Evolutionary conservation across 805 yeast species (phyloP), one percentile per base, ranked within the genome.

Genomic region (Ogataea kodamae): DNA sequence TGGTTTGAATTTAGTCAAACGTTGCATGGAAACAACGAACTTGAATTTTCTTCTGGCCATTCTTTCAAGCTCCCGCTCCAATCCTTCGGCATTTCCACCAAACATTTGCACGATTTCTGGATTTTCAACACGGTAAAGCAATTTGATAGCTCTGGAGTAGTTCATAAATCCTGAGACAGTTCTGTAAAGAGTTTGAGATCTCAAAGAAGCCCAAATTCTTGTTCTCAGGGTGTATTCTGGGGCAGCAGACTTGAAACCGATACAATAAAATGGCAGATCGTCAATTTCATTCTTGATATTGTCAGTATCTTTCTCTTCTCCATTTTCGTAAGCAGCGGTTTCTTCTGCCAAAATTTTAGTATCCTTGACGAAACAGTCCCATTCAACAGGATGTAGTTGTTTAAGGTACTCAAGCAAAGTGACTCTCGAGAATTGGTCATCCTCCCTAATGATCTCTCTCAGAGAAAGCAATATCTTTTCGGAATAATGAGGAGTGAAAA

Each of bases 81-180:
- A 74, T 52, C 95, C 94, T 67, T 90, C 97, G 40, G 97, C 95
- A 61, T 90, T 94, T 52, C 97, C 97, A 51, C 97, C 97, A 59
- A 89, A 90, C 88, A 89, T 87, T 71, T 92, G 97, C 42, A 89
- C 95, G 60, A 87, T 79, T 61, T 85, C 95, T 27, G 95, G 95
- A 62, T 86, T 85, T 64, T 92, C 97, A 52, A 92, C 95, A 67
- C 95, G 82, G 69, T 87, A 88, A 40, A 90, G 70, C 53, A 90
- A 68, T 64, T 89, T 92, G 55, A 90, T 87, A 18, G 98, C 97
- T 63, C 96, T 81, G 18, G 96, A 83, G 61, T 90, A 90, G 68
- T 90, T 92, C 98, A 90, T 90, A 70, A 90, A 92, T 55, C 98
- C 98, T 36, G 96, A 85, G 33, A 90, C 90, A 29, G 98, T 92